Base-by-base conservation (phyloP, 169 alveolate genomes). In the Plasmodium falciparum region DNA sequence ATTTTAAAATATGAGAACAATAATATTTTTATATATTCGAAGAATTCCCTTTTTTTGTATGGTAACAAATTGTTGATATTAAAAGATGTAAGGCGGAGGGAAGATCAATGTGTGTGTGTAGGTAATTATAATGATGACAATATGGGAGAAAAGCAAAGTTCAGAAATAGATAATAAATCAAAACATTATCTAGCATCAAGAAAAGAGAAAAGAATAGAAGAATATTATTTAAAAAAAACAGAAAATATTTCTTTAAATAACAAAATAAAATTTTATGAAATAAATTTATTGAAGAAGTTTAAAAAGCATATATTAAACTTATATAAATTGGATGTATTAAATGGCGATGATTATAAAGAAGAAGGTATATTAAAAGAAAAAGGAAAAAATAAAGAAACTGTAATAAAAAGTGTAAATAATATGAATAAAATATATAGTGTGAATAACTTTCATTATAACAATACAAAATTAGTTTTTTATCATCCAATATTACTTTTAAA, bases 401-500 rank as follows among this genome's bases (percentile, higher is more conserved):
- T 5, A 39, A 39, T 0, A 39, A 39, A 39, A 39, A 39, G 47
- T 39, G 4, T 39, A 39, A 39, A 39, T 39, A 39, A 39, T 39
- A 39, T 39, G 47, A 39, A 39, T 39, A 39, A 39, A 39, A 39
- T 39, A 39, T 39, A 39, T 39, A 39, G 9, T 39, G 47, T 39
- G 47, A 39, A 39, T 39, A 39, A 39, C 2, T 5, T 39, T 5
- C 9, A 39, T 39, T 5, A 39, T 39, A 39, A 5, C 2, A 61
- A 15, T 61, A 12, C 22, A 78, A 52, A 61, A n/a, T 49, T 49
- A 15, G 59, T 86, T 2, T 86, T 86, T 62, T 86, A 72, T 72
- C 92, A 86, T 24, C 92, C 92, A 29, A 20, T 70, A 13, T n/a
- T 61, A n/a, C 43, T 86, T 26, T 39, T 86, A 45, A 72, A 70